These are phyloP conservation scores for Cordyceps pruinosa DNA, from an alignment of 2,329 filamentous ascomycete species.

Conservation along the genomic window DNA sequence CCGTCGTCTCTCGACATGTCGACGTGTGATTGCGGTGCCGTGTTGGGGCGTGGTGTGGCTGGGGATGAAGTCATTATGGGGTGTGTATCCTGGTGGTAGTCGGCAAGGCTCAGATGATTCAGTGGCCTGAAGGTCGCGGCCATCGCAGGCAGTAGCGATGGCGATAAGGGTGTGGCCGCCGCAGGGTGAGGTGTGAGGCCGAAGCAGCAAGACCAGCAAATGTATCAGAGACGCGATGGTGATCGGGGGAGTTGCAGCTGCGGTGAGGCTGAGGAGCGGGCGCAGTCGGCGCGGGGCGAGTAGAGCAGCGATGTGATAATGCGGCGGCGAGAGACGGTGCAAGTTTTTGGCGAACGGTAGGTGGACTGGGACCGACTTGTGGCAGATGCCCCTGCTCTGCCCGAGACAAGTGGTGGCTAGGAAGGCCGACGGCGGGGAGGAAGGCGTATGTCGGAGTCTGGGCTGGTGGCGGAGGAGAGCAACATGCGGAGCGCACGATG, in stretches of 20 bases:
- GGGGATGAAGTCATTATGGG: slow-evolving; percentile 31
- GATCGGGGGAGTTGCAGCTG: neutral
- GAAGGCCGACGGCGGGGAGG: neutral
- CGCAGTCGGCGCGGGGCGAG: slow-evolving; percentile 5
- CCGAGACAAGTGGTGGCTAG: slow-evolving; percentile 5
- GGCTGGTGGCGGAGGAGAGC: neutral
- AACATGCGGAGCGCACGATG: slow-evolving; percentile 8
- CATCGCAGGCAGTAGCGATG: slow-evolving; percentile 26
- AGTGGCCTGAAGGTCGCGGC: slow-evolving; percentile 43
- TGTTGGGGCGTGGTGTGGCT: slow-evolving; percentile 29
- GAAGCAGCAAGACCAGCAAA: neutral
- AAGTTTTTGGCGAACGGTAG: neutral
- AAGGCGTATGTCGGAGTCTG: slow-evolving; percentile 2
- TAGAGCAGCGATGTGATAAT: slow-evolving; percentile 3
- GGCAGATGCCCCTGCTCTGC: neutral
- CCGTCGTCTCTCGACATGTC: slow-evolving; percentile 35
- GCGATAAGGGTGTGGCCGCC: neutral
- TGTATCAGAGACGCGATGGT: neutral
- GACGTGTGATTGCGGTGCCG: slow-evolving; percentile 26
- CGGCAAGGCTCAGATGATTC: slow-evolving; percentile 32
- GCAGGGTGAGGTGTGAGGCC: neutral
- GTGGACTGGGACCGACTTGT: neutral
- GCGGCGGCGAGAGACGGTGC: neutral
- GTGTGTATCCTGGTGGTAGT: slow-evolving; percentile 18
- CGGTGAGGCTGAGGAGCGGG: slow-evolving; percentile 1